Evolutionary conservation across 345 rosid genomes (phyloP), one percentile per base, ranked within the genome.

Genomic region (Isatis tinctoria): DNA sequence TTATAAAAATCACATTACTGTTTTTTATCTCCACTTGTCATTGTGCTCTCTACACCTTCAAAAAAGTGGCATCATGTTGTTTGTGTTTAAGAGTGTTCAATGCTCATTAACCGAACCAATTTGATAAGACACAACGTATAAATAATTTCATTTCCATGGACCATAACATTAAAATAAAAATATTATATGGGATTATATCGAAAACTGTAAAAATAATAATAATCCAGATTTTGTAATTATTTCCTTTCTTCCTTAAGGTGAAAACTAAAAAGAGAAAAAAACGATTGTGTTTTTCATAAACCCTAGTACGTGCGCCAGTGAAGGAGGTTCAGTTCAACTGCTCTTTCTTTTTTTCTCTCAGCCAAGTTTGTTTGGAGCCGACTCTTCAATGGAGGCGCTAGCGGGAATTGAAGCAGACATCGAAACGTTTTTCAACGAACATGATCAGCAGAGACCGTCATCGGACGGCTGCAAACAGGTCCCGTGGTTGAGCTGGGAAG

Each of bases 401-500:
- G 47, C 80, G 60, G 83, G 79, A 17, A 83, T 85, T 0, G 71
- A 78, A 37, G 85, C 85, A 54, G 88, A 82, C 73, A 47, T 54
- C 13, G 74, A 70, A 70, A 60, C 70, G 18, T 65, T 16, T 54
- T 72, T 41, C 33, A 64, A 54, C 2, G 77, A 78, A 9, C 72
- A 70, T 16, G 84, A 75, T 63, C 73, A 70, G 39, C 54, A 80
- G 65, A 75, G 76, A 47, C 13, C 82, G 1, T 70, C 83, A 44
- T 75, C 86, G n/a, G 48, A 53, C 51, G 78, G 79, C 78, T 83
- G 73, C 84, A 90, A 85, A 61, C 74, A 85, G 70, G 97, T 94
- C 54, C 97, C 98, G 1, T 95, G 97, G 98, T 75, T 95, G 78
- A 92, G 74, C 61, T 92, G 99, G 98, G 78, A 84, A 17, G 98